Evolutionary conservation across 768 basidiomycete genomes (phyloP), one percentile per base, ranked within the genome.

Genomic region (Sutorius australiensis): DNA sequence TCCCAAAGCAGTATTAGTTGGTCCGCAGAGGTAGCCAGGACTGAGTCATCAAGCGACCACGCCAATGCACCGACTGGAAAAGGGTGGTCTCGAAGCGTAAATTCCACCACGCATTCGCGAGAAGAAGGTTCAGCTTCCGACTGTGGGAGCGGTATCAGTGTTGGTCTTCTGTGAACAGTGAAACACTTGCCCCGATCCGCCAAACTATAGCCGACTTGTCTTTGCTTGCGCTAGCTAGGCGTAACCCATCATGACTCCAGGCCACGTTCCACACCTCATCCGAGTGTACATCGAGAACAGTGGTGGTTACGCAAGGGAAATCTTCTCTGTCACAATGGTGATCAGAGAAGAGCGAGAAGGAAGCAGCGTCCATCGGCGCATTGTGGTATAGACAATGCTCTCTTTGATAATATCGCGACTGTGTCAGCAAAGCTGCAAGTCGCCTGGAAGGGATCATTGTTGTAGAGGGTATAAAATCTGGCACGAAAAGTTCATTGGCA

Each of bases 251-350:
- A 61, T 90, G 91, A 70, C 93, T 95, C 95, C 95, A 99, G 66
- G 87, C 88, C 54, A 98, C 71, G 65, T 89, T 85, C 95, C 95
- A 98, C 39, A 99, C 94, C 67, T 99, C 93, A 65, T 98, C 92
- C 11, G 77, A 80, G 69, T 98, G 95, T 30, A 86, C 90, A 41
- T 85, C 81, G 54, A 98, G 74, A 47, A 94, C 86, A 24, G 88
- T 86, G 3, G 92, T 94, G 12, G 90, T 94, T 24, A 87, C 75
- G 41, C 82, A 80, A 7, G 97, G 97, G 72, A 99, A 98, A 37
- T 80, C 80, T 27, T 81, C 79, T 63, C 86, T 80, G 56, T 84
- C 81, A 72, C 95, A 97, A 48, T 80, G 73, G 65, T 95, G 92
- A 68, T 99, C 94, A 44, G 79, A 77, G 64, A 92, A 92, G 45